Conservation (phyloP, 352 stramenopile genomes). For the Globisporangium iwayamae region DNA sequence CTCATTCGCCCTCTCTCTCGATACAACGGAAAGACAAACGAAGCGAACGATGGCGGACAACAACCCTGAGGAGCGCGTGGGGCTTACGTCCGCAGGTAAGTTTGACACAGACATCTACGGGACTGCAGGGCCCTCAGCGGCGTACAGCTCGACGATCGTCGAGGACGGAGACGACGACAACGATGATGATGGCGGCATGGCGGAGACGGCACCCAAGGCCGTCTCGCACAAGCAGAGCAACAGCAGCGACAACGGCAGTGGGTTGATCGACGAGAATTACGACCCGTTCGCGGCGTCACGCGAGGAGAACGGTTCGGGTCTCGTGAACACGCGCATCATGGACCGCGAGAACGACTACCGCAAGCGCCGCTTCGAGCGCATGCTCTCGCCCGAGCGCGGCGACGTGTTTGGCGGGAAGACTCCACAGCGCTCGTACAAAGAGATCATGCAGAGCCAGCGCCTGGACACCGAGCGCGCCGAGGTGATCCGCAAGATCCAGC, state of each 20-base stretch:
- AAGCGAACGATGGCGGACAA: conserved; percentile 1
- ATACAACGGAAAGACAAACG: too few species aligned
- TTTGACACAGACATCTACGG: conserved; percentile 83
- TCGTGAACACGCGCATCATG: conserved; percentile 93
- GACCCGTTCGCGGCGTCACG: conserved; percentile 86
- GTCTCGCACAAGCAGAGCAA: neutral
- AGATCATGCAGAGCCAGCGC: conserved; percentile 91
- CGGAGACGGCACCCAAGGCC: conserved; percentile 23
- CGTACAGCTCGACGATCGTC: conserved; percentile 56
- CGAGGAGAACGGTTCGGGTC: conserved; percentile 81
- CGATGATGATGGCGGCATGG: conserved; percentile 6
- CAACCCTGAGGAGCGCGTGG: conserved; percentile 24
- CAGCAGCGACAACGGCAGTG: conserved; percentile 26
- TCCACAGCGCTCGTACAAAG: conserved; percentile 76
- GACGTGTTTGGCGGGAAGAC: conserved; percentile 89
- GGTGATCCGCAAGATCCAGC: conserved; percentile 84
- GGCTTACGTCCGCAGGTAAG: conserved; percentile 54
- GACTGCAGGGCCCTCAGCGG: conserved; percentile 41
- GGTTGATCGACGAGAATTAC: conserved; percentile 77
- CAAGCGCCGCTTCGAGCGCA: conserved; percentile 87
- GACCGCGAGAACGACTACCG: conserved; percentile 93
- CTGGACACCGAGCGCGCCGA: conserved; percentile 85
- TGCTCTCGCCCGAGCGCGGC: conserved; percentile 84
- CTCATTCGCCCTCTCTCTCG: too few species aligned
- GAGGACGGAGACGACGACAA: conserved; percentile 9